Base-by-base conservation (phyloP, 768 basidiomycete genomes). In the Baorangia bicolor region DNA sequence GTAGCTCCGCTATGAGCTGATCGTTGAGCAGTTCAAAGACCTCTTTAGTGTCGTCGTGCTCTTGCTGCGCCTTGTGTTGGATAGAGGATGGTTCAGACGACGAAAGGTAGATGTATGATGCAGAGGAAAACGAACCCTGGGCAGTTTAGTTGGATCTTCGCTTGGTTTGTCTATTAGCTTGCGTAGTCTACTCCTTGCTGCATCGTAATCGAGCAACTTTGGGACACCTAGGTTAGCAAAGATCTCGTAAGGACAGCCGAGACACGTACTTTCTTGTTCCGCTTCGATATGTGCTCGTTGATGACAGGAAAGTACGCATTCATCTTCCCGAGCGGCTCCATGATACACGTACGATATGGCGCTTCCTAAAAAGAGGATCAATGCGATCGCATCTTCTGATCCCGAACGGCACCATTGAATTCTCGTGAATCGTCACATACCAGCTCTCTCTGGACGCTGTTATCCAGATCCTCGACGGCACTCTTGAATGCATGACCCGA, bases 261-360 rank as follows among this genome's bases (percentile, higher is more conserved):
- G 21, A 39, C 25, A 57, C 67, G 6, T 39, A 92, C 95, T 84
- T 98, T 99, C 80, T 99, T 96, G 75, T 96, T 91, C 50, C 97
- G 84, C 74, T 99, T 99, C 49, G 83, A 57, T 59, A 99, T 93
- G 53, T 95, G 92, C 55, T 95, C 92, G 68, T 97, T 97, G 70
- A 98, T 86, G 31, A 92, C 75, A 4, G 94, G 92, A 74, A 93
- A 96, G 72, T 97, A 97, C 0, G 91, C 88, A 68, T 92, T 93
- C 86, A 99, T 92, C 77, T 95, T 97, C 3, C 95, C 94, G 4
- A 98, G 77, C 3, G 97, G 97, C 67, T 98, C 97, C 52, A 95
- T 86, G 47, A 98, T 88, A 23, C 96, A 93, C 27, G 94, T 93
- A 30, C 97, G 85, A 75, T 90, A 99, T 5, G 97, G 96, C 2